A percentile compares a stretch with the other conserved stretches of the same genome.
phyloP scores from a whole-genome alignment of 352 stramenopile species.

The Pythium grandisporangium region DNA sequence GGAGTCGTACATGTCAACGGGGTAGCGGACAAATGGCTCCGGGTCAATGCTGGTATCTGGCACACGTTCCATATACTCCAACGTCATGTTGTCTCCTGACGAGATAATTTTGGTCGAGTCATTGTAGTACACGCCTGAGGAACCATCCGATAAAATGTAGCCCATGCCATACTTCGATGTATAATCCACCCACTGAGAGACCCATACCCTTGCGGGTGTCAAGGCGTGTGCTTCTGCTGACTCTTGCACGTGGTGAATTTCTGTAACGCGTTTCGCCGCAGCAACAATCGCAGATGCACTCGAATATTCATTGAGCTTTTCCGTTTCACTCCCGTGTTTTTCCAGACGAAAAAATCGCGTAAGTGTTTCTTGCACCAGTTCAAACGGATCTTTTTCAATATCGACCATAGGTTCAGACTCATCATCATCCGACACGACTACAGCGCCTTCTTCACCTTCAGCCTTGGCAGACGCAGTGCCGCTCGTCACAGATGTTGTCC shows the following conservation, averaged over 20 bases:
- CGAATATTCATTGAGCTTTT: conserved; percentile 47
- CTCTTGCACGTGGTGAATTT: conserved; percentile 44
- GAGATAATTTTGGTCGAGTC: conserved; percentile 97
- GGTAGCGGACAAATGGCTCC: conserved; percentile 26
- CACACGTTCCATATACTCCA: conserved; percentile 95
- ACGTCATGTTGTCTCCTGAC: conserved; percentile 73
- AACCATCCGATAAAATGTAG: conserved; percentile 95
- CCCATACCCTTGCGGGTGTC: conserved; percentile 81
- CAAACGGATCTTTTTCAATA: conserved; percentile 22
- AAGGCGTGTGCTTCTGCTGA: conserved; percentile 10
- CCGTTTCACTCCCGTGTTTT: conserved; percentile 22
- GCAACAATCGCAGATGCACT: conserved; percentile 48
- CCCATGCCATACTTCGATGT: conserved; percentile 99
- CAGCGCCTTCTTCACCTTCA: conserved; percentile 7
- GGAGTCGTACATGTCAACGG: conserved; percentile 67
- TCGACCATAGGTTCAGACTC: not conserved
- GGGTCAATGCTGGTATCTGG: conserved; percentile 25
- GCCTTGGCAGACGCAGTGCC: not conserved
- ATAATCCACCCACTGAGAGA: conserved; percentile 98
- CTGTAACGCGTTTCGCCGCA: conserved; percentile 51
- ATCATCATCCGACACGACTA: not conserved
- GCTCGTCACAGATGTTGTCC: not conserved
- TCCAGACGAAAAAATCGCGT: conserved; percentile 61
- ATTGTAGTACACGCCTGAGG: conserved; percentile 97
- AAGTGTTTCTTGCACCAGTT: conserved; percentile 44